These are phyloP conservation scores for Herpetomonas samuelpessoai DNA, from an alignment of 208 protist genomes.

Conservation along the genomic window DNA sequence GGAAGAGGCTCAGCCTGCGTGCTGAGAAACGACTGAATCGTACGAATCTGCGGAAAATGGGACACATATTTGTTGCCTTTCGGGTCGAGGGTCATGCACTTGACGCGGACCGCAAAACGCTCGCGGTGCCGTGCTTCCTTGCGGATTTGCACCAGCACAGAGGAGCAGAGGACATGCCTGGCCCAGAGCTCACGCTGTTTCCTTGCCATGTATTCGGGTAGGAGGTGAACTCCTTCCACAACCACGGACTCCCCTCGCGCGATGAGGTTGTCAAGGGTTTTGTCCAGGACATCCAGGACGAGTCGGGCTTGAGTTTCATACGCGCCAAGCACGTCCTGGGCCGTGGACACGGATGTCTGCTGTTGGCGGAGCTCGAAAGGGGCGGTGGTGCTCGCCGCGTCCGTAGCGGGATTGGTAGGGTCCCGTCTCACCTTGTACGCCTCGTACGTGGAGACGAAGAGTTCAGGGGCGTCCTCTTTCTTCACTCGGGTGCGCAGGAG, in stretches of 20 bases:
- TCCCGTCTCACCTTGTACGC: constrained; percentile 19
- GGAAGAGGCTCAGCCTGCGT: constrained; percentile 31
- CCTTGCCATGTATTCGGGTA: constrained; percentile 29
- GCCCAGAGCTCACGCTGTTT: constrained; percentile 33
- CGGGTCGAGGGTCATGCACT: constrained; percentile 88
- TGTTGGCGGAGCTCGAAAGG: background rate
- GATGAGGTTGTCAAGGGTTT: constrained; percentile 28
- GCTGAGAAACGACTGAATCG: constrained; percentile 79
- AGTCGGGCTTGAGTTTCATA: constrained; percentile 28
- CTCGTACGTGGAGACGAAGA: constrained; percentile 70
- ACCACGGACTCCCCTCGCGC: constrained; percentile 33
- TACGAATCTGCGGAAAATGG: constrained; percentile 84
- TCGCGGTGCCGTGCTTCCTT: constrained; percentile 85
- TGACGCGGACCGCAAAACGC: constrained; percentile 85
- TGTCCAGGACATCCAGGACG: constrained; percentile 24
- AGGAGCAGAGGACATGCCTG: constrained; percentile 30
- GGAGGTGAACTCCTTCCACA: constrained; percentile 65
- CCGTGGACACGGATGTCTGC: constrained; percentile 6
- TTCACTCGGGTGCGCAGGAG: constrained; percentile 49
- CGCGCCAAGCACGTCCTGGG: constrained; percentile 18
- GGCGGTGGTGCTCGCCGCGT: background rate
- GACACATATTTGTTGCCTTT: constrained; percentile 85
- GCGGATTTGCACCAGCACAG: constrained; percentile 74
- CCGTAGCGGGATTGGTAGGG: background rate
- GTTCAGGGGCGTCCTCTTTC: constrained; percentile 30